Base-by-base conservation (phyloP, 2,329 filamentous ascomycete species). In the Amesomyces nigricolor region DNA sequence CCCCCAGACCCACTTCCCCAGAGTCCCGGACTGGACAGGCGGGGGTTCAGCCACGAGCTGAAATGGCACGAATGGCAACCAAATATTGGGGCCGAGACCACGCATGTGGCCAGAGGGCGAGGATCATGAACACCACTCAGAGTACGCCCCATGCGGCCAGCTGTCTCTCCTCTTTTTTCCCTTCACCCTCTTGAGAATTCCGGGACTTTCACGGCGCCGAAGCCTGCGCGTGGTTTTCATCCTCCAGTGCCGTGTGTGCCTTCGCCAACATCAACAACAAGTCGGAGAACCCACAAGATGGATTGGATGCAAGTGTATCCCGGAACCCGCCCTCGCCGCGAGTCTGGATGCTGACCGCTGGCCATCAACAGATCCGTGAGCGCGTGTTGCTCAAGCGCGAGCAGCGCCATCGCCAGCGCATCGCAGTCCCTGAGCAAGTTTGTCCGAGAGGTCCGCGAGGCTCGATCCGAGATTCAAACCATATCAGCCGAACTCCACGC, bases 401-500 rank as follows among this genome's bases (percentile, higher is more conserved):
- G 67, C 59, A 68, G 63, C 46, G 67, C 68, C 56, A 69, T 74
- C 43, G 62, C 66, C 30, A 66, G 68, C 40, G 67, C 69, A n/a
- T 64, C 68, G 19, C 53, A 61, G 9, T 58, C 66, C 32, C 62
- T 75, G 22, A 65, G 66, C 55, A 56, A 58, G 38, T 74, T 74
- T 52, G 70, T 74, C 7, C 71, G 72, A 37, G 67, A 73, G 16
- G 70, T 75, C 1, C 72, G 72, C 38, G 72, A 74, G 57, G 70
- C 72, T 2, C 68, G 72, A 14, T 62, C 68, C 35, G 72, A 73
- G 22, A 63, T 74, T 14, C 68, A 73, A 37, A 65, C 60, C 30
- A 66, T 75, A 38, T 71, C 71, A 32, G 68, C 71, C 55, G 73
- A 75, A 58, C 61, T 76, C 29, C 68, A 74, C 56, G 73, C 72